phyloP scores from a whole-genome alignment of 768 basidiomycete species.

The Vararia minispora region DNA sequence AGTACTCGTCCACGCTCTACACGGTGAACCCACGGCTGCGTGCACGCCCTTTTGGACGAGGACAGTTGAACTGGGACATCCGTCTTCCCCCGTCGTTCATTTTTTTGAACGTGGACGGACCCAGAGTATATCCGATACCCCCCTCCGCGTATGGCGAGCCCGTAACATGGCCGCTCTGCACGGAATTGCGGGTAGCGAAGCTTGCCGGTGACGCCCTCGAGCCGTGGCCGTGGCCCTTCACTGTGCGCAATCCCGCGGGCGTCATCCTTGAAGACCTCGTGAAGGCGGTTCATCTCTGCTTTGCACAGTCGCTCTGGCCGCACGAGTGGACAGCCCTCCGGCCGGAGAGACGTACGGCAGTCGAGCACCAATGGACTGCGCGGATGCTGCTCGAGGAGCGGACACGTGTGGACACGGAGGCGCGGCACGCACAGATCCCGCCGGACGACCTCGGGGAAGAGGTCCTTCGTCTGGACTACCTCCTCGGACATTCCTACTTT shows the following conservation, averaged over 20 bases:
- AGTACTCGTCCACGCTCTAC: too few species aligned
- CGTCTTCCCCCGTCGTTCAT: too few species aligned
- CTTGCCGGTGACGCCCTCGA: constrained; percentile 41
- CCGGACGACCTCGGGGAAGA: constrained; percentile 2
- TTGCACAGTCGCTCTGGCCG: constrained; percentile 20
- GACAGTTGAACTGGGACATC: too few species aligned
- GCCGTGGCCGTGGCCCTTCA: constrained; percentile 45
- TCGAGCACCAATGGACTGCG: constrained; percentile 6
- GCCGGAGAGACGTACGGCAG: constrained; percentile 3
- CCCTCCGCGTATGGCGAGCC: constrained; percentile 34
- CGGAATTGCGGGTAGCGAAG: constrained; percentile 41
- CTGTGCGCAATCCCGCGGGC: constrained; percentile 32
- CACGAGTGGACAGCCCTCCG: constrained; percentile 19
- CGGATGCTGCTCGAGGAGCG: constrained; percentile 20
- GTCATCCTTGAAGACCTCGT: constrained; percentile 44
- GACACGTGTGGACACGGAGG: constrained; percentile 1
- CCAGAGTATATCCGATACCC: constrained; percentile 10
- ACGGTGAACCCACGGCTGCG: too few species aligned
- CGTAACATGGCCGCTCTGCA: constrained; percentile 51
- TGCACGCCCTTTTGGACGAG: too few species aligned
- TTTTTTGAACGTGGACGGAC: too few species aligned
- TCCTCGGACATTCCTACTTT: constrained; percentile 7
- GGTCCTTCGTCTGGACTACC: constrained; percentile 7
- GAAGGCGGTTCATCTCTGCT: constrained; percentile 31
- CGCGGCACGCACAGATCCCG: too few species aligned